These are phyloP conservation scores for Ustilago bromivora DNA, from an alignment of 1,284 basidiomycete genomes.

Conservation along the genomic window DNA sequence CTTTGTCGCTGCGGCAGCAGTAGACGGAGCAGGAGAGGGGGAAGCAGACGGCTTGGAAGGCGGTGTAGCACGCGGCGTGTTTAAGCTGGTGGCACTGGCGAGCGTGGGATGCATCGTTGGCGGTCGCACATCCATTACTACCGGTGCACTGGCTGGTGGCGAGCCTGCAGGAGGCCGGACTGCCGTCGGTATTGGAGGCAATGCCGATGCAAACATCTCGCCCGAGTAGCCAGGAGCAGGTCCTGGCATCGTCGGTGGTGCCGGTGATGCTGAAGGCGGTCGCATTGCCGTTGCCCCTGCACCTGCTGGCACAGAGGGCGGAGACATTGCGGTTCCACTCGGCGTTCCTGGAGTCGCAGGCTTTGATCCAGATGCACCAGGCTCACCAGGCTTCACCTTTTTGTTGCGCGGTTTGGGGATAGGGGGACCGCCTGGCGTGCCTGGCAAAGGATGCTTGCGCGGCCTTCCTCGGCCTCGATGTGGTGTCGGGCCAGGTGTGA, in stretches of 20 bases:
- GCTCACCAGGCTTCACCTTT: conserved; percentile 44
- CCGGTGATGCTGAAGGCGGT: conserved; percentile 23
- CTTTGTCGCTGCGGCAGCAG: conserved; percentile 7
- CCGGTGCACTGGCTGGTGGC: conserved; percentile 15
- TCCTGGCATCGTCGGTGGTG: conserved; percentile 37
- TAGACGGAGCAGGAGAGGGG: conserved; percentile 12
- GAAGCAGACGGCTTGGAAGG: conserved; percentile 32
- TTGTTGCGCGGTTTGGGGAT: conserved; percentile 35
- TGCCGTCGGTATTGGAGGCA: conserved; percentile 29
- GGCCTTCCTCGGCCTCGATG: conserved; percentile 50
- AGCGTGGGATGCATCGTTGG: conserved; percentile 50
- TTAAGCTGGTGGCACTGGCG: conserved; percentile 42
- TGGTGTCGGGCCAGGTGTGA: conserved; percentile 34
- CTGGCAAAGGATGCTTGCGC: conserved; percentile 49
- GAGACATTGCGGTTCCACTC: conserved; percentile 8
- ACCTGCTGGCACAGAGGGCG: conserved; percentile 5
- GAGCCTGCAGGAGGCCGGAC: conserved; percentile 21
- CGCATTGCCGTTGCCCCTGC: conserved; percentile 5
- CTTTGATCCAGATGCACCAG: conserved; percentile 5
- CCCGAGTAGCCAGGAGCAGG: conserved; percentile 42
- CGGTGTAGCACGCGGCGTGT: conserved; percentile 34
- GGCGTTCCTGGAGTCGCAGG: conserved; percentile 16
- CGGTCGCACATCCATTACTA: conserved; percentile 18
- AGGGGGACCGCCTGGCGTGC: conserved; percentile 46
- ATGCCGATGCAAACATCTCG: conserved; percentile 34